A percentile compares a stretch with the other conserved stretches of the same genome.
Conservation (phyloP, 176 grass and related monocot species). For the Areca catechu region DNA sequence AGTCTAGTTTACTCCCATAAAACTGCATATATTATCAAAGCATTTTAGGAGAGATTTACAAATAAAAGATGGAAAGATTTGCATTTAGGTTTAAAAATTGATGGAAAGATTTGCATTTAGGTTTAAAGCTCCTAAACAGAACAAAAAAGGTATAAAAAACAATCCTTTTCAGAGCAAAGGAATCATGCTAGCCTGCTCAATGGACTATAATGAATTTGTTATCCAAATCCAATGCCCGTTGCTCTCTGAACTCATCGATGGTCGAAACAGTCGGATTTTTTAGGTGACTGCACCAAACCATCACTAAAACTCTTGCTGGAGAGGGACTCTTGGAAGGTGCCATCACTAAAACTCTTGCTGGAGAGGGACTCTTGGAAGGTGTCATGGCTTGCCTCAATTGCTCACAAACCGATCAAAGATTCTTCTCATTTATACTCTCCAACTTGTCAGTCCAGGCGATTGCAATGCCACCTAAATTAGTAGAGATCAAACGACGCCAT, state of each 20-base stretch:
- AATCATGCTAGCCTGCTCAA: conserved; percentile 49
- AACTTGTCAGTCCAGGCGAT: conserved; percentile 87
- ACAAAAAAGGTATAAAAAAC: background rate
- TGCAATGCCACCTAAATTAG: conserved; percentile 64
- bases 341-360: no score
- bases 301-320: conserved; percentile 26
- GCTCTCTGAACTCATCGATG: conserved; percentile 21
- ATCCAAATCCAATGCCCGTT: conserved; percentile 28
- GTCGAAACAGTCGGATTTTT: conserved; percentile 33
- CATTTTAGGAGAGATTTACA: no score
- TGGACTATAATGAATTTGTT: conserved; percentile 79
- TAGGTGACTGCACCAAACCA: conserved; percentile 71
- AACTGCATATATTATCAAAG: no score
- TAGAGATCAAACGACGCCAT: background rate
- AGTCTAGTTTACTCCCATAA: no score
- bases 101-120: no score
- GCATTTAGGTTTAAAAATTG: no score
- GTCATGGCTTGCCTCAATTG: conserved; percentile 72
- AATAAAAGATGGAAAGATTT: no score
- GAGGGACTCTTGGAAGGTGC: conserved; percentile 25
- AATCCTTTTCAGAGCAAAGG: no score
- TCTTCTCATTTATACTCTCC: conserved; percentile 58
- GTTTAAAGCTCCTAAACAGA: no score
- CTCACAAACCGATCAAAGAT: conserved; percentile 47
- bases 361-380: no score